These are phyloP conservation scores for Sarcodon aspratus DNA, from an alignment of 768 basidiomycete species.

Conservation along the genomic window DNA sequence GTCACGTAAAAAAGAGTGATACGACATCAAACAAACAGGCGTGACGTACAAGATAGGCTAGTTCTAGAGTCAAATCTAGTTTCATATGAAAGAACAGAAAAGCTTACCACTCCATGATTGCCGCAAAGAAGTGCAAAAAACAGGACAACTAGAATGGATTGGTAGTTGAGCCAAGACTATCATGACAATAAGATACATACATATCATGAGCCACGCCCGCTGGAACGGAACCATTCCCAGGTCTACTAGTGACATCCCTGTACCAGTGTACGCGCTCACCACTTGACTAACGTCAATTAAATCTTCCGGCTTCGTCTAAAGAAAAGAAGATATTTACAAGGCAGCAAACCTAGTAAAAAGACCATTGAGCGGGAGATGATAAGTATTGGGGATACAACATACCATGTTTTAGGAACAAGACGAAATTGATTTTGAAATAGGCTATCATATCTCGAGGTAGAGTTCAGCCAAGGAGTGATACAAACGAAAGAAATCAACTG, in stretches of 20 bases:
- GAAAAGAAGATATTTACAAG: slow-evolving; percentile 2
- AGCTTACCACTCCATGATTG: slow-evolving; percentile 61
- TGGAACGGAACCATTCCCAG: slow-evolving; percentile 62
- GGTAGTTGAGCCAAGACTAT: background rate
- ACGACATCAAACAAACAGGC: background rate
- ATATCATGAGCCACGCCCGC: slow-evolving; percentile 52
- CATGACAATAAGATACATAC: slow-evolving; percentile 13
- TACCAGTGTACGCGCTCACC: slow-evolving; percentile 44
- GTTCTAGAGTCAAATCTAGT: background rate
- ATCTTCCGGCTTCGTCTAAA: background rate
- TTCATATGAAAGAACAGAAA: background rate
- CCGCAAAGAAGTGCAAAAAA: slow-evolving; percentile 62
- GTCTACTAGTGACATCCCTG: slow-evolving; percentile 62
- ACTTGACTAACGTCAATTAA: slow-evolving; percentile 5
- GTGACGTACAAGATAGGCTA: slow-evolving; percentile 49
- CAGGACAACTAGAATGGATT: slow-evolving; percentile 28
- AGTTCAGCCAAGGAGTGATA: no score
- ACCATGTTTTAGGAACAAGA: slow-evolving; percentile 60
- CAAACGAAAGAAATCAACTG: no score
- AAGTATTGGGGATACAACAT: slow-evolving; percentile 1
- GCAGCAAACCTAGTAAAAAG: slow-evolving; percentile 12
- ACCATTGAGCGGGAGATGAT: background rate
- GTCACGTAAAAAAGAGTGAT: background rate
- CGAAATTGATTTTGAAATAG: no score
- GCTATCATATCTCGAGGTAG: no score